Evolutionary conservation across 257 asterid genomes (phyloP).

Genomic region (Gentiana macrophylla): DNA sequence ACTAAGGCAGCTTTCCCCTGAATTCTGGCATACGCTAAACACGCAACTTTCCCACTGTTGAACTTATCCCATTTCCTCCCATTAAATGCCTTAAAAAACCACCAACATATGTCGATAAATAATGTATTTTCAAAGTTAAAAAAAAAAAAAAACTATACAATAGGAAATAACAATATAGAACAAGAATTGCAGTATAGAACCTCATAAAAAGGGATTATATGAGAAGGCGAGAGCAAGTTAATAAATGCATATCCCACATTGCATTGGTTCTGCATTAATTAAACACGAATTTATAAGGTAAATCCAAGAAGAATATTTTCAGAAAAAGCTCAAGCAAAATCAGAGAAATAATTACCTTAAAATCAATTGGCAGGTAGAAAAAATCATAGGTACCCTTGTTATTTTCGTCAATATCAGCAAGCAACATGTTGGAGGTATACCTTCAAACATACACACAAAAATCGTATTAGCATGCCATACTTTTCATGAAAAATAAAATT

Average conservation of each 20-base stretch:
- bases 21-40: constrained; percentile 71
- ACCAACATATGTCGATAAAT: not conserved
- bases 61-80: constrained; percentile 84
- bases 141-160: too few species aligned
- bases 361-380: constrained; percentile 76
- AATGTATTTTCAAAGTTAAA: too few species aligned
- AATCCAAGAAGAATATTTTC: not conserved
- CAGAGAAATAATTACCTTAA: constrained; percentile 37
- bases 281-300: constrained; percentile 9
- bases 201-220: constrained; percentile 62
- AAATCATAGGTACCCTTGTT: constrained; percentile 70
- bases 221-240: constrained; percentile 60
- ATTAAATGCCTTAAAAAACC: constrained; percentile 40
- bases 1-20: constrained; percentile 70
- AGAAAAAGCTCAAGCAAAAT: not conserved
- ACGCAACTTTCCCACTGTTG: constrained; percentile 70
- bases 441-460: constrained; percentile 22
- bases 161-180: too few species aligned
- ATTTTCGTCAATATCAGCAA: constrained; percentile 55
- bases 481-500: not conserved
- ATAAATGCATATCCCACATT: constrained; percentile 88
- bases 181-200: constrained; percentile 18
- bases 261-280: constrained; percentile 62
- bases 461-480: not conserved
- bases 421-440: constrained; percentile 78